Percentiles rank a stretch among this genome's conserved stretches.
Evolutionary conservation across 2,329 filamentous ascomycete species (phyloP).

Genomic region (Paecilomyces fulvus): DNA sequence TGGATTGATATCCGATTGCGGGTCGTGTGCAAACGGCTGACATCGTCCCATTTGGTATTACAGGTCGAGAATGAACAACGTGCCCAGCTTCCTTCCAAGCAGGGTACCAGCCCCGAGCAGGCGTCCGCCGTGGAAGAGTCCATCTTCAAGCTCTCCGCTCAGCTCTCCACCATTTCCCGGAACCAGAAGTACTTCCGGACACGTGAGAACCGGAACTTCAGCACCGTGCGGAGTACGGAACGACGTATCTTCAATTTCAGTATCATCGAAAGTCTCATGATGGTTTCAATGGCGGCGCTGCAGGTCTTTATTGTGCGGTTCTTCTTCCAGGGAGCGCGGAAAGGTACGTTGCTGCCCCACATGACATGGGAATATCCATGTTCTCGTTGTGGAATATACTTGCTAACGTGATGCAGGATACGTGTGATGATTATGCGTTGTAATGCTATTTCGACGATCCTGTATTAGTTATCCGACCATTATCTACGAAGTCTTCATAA

Average conservation of each 20-base stretch:
- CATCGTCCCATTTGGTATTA: neutral
- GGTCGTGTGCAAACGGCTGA: neutral
- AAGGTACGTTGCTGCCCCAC: constrained; percentile 40
- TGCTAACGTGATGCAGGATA: neutral
- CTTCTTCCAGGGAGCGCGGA: constrained; percentile 89
- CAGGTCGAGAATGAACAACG: constrained; percentile 87
- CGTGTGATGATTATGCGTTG: neutral
- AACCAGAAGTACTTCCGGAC: constrained; percentile 99
- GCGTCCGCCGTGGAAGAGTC: constrained; percentile 84
- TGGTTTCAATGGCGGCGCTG: constrained; percentile 88
- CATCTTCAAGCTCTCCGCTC: constrained; percentile 86
- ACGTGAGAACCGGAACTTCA: constrained; percentile 97
- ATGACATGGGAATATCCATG: neutral
- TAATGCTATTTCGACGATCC: neutral
- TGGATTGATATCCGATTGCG: constrained; percentile 6
- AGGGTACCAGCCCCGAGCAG: constrained; percentile 81
- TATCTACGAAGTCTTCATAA: neutral
- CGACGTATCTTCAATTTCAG: constrained; percentile 95
- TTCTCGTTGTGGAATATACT: neutral
- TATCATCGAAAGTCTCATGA: constrained; percentile 82
- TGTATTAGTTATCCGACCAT: neutral
- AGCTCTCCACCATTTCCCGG: constrained; percentile 85
- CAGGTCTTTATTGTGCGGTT: constrained; percentile 97
- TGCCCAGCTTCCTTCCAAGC: constrained; percentile 75
- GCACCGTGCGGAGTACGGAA: constrained; percentile 93